A percentile compares a stretch with the other conserved stretches of the same genome.
Evolutionary conservation across 2,329 filamentous ascomycete species (phyloP).

Genomic region (Hyphodiscus sp.): DNA sequence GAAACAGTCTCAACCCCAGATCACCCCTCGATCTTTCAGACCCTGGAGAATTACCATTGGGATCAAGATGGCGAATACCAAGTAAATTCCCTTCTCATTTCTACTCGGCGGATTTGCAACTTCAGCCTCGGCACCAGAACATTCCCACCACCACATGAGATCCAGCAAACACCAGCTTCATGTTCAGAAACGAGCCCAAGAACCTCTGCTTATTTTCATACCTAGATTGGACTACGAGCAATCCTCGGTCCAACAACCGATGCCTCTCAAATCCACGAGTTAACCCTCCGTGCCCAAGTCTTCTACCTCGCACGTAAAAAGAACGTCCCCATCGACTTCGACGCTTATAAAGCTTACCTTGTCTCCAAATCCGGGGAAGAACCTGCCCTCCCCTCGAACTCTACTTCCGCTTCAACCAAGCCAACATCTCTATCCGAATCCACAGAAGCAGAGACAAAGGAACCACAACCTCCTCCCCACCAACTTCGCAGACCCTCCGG

Average conservation of each 20-base stretch:
- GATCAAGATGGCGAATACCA: slow-evolving; percentile 62
- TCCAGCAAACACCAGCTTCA: neutral
- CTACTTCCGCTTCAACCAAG: slow-evolving; percentile 2
- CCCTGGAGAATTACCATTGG: slow-evolving; percentile 64
- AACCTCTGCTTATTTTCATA: slow-evolving; percentile 4
- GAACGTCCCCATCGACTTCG: slow-evolving; percentile 53
- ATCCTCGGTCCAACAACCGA: slow-evolving; percentile 54
- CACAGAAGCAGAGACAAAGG: too few species aligned
- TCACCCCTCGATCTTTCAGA: slow-evolving; percentile 44
- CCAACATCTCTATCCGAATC: neutral
- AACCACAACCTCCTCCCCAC: too few species aligned
- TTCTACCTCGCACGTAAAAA: slow-evolving; percentile 55
- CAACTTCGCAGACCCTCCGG: neutral
- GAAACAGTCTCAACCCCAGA: slow-evolving; percentile 18
- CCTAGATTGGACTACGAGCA: slow-evolving; percentile 52
- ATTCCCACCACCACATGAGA: neutral
- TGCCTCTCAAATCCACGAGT: slow-evolving; percentile 45
- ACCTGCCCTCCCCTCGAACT: slow-evolving; percentile 10
- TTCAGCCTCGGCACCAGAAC: slow-evolving; percentile 14
- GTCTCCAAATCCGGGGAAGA: slow-evolving; percentile 8
- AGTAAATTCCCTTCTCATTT: slow-evolving; percentile 32
- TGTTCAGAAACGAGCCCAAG: neutral
- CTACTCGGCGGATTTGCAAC: neutral
- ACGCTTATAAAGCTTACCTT: slow-evolving; percentile 61
- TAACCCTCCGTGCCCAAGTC: slow-evolving; percentile 60